Base-by-base conservation (phyloP, 352 stramenopile species). In the Phytophthora litchii region DNA sequence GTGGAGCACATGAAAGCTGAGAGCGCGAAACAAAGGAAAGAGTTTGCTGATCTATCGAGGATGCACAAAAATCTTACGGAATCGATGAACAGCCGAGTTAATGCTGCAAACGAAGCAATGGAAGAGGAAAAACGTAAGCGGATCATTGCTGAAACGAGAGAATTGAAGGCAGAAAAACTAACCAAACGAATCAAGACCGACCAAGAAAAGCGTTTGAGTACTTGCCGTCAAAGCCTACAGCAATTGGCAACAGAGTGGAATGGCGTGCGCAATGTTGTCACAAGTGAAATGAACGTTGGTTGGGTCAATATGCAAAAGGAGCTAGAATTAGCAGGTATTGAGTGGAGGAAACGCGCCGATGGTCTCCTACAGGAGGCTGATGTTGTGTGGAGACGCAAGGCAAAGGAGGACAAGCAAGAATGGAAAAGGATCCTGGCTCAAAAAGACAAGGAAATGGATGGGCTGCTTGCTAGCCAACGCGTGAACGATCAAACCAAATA, bases 41-140 rank as follows among this genome's bases (percentile, higher is more conserved):
- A 86, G 19, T 84, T 88, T 45, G 81, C 67, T 14, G 78, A 89
- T 54, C 42, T 91, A 17, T 67, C 78, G 9, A 71, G 82, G 12
- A 86, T 89, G 61, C 72, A 91, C 68, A 88, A 85, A 66, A 89
- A 84, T 31, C 41, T 88, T 13, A 65, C 58, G 1, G 77, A 86
- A 9, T 67, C 78, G 0, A 83, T 89, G 64, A 54, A 64, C 61
- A 20, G 10, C 16, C 64, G 64, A 38, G 41, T 54, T 8, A 20
- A 56, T n/a, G 25, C 41, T 19, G 64, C 58, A 60, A 74, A 80
- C 3, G 46, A 63, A 34, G 63, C 55, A 3, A 19, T 85, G 16
- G 58, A 64, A 49, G 54, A 77, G 12, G 79, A 89, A 31, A 60
- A 66, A 27, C 17, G 46, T 11, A 73, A 60, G 25, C 43, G 62